A percentile compares a stretch with the other conserved stretches of the same genome.
These are phyloP conservation scores for Hypoxylon sp. DNA, from an alignment of 2,329 filamentous ascomycete genomes.

Conservation along the genomic window DNA sequence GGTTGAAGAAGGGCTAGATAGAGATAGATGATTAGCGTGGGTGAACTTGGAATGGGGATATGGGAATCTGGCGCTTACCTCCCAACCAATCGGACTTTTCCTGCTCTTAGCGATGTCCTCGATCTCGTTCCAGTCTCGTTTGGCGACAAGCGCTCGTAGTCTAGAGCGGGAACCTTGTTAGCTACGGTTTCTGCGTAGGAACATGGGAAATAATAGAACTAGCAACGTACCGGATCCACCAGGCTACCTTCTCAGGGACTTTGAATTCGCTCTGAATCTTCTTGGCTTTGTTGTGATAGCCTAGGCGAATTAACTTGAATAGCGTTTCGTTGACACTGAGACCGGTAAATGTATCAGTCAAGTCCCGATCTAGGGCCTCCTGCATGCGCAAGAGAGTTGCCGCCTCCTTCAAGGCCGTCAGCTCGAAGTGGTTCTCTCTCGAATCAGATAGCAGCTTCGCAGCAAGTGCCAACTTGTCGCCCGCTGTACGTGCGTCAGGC, in stretches of 20 bases:
- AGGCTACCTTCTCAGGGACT: slow-evolving; percentile 88
- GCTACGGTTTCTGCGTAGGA: neutral
- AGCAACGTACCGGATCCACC: slow-evolving; percentile 78
- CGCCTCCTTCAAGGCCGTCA: slow-evolving; percentile 83
- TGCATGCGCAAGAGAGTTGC: slow-evolving; percentile 86
- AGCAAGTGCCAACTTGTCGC: slow-evolving; percentile 91
- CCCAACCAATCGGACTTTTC: slow-evolving; percentile 96
- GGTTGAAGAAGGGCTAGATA: slow-evolving; percentile 87
- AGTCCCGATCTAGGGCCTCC: slow-evolving; percentile 86
- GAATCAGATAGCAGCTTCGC: slow-evolving; percentile 86
- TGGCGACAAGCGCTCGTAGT: slow-evolving; percentile 88
- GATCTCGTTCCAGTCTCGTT: slow-evolving; percentile 92
- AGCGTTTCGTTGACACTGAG: slow-evolving; percentile 93
- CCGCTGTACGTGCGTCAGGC: slow-evolving; percentile 76
- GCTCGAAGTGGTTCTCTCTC: slow-evolving; percentile 82
- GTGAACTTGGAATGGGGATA: neutral
- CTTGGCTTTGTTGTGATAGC: slow-evolving; percentile 86
- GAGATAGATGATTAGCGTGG: slow-evolving; percentile 20
- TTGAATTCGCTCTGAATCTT: slow-evolving; percentile 95
- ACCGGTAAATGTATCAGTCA: slow-evolving; percentile 83
- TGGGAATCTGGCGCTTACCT: slow-evolving; percentile 70
- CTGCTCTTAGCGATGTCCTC: slow-evolving; percentile 85
- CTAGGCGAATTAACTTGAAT: slow-evolving; percentile 86
- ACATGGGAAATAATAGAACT: neutral
- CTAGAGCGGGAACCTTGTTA: slow-evolving; percentile 60